phyloP scores from a whole-genome alignment of 1,139 yeast species.

The Suhomyces chickasaworum region DNA sequence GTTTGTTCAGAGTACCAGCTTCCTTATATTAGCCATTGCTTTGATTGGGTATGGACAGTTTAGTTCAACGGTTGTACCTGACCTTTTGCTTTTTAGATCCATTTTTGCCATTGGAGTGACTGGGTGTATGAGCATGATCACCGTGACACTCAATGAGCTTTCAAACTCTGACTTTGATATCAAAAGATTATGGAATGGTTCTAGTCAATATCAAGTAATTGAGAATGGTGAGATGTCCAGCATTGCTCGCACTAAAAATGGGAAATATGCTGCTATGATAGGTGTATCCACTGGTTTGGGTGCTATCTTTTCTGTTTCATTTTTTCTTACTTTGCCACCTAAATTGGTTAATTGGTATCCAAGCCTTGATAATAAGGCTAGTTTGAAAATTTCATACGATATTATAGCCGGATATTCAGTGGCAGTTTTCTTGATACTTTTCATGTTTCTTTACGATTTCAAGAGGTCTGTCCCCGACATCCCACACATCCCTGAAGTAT shows the following conservation, averaged over 20 bases:
- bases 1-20: constrained; percentile 51
- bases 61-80: constrained; percentile 38
- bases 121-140: constrained; percentile 53
- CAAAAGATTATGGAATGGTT: constrained; percentile 9
- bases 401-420: constrained; percentile 51
- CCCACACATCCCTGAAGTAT: constrained; percentile 8
- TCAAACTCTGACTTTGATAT: constrained; percentile 47
- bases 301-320: constrained; percentile 59
- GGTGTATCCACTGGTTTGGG: constrained; percentile 70
- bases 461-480: constrained; percentile 15
- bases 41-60: constrained; percentile 51
- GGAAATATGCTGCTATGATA: constrained; percentile 59
- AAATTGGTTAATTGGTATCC: constrained; percentile 34
- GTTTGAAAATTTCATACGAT: constrained; percentile 51
- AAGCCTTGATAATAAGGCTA: constrained; percentile 34
- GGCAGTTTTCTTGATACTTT: constrained; percentile 38
- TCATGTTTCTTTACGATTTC: constrained; percentile 48
- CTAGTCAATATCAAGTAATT: constrained; percentile 4
- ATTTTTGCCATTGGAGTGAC: constrained; percentile 61
- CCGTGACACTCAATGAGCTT: constrained; percentile 56
- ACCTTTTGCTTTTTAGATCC: constrained; percentile 51
- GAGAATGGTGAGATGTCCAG: constrained; percentile 6
- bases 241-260: constrained; percentile 35
- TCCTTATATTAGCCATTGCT: constrained; percentile 48
- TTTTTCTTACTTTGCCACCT: constrained; percentile 52